These are phyloP conservation scores for Botrytis paeoniae DNA, from an alignment of 2,329 filamentous ascomycete genomes.

Conservation along the genomic window DNA sequence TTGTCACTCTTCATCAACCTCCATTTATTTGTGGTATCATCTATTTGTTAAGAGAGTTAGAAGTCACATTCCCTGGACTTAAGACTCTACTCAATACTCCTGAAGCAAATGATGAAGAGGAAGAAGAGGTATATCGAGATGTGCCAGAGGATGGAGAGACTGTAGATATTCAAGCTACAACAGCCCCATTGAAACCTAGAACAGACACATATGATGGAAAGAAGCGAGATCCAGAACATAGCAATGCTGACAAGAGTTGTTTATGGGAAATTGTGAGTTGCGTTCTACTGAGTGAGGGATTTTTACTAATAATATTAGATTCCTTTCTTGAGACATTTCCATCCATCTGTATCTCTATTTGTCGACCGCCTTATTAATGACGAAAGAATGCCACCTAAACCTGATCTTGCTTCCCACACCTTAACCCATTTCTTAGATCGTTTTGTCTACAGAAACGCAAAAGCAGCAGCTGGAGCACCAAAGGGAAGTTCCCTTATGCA, in stretches of 20 bases:
- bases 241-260: conserved; percentile 89
- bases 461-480: conserved; percentile 58
- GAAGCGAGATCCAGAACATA: conserved; percentile 88
- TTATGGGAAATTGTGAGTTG: conserved; percentile 79
- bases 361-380: conserved; percentile 68
- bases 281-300: neutral
- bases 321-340: conserved; percentile 78
- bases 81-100: conserved; percentile 75
- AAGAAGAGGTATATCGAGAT: conserved; percentile 55
- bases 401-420: conserved; percentile 84
- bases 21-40: conserved; percentile 91
- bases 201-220: conserved; percentile 70
- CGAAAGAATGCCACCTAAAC: conserved; percentile 75
- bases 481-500: conserved; percentile 96
- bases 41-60: conserved; percentile 81
- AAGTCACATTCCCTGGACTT: conserved; percentile 75
- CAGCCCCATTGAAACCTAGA: conserved; percentile 14
- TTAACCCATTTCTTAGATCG: conserved; percentile 95
- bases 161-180: conserved; percentile 9
- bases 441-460: conserved; percentile 96
- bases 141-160: conserved; percentile 53
- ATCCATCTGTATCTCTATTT: conserved; percentile 87
- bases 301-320: conserved; percentile 37
- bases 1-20: conserved; percentile 84
- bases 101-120: conserved; percentile 71